phyloP scores from a whole-genome alignment of 306 rosid genomes.

The Acacia melanoxylon region DNA sequence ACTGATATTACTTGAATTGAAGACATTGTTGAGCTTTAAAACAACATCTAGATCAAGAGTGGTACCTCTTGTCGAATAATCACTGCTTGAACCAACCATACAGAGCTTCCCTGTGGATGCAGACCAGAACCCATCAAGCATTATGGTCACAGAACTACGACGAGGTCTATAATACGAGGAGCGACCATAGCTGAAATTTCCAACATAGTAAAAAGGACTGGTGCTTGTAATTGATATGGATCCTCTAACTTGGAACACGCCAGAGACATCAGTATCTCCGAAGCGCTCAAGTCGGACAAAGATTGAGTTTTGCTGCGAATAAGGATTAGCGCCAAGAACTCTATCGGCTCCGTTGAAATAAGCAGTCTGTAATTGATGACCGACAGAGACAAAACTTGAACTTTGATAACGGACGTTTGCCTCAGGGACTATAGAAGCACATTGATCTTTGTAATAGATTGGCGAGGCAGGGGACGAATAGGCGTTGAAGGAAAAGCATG shows the following conservation, averaged over 20 bases:
- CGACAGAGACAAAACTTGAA: not conserved
- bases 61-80: constrained; percentile 30
- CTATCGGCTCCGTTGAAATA: constrained; percentile 40
- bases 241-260: constrained; percentile 39
- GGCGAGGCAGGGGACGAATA: constrained; percentile 30
- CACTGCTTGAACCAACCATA: constrained; percentile 45
- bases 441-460: constrained; percentile 39
- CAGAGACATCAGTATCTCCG: constrained; percentile 28
- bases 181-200: constrained; percentile 23
- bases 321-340: not conserved
- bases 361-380: constrained; percentile 16
- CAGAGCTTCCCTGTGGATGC: constrained; percentile 51
- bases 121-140: constrained; percentile 61
- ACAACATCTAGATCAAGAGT: constrained; percentile 26
- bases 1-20: constrained; percentile 33
- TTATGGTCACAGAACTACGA: not conserved
- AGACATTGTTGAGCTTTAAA: constrained; percentile 51
- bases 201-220: not conserved
- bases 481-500: constrained; percentile 18
- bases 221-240: constrained; percentile 13
- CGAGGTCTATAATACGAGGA: not conserved
- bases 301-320: constrained; percentile 3
- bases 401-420: not conserved
- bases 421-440: constrained; percentile 42
- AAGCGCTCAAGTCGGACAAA: not conserved